These are phyloP conservation scores for Ustulina deusta DNA, from an alignment of 2,329 filamentous ascomycete genomes.

Conservation along the genomic window DNA sequence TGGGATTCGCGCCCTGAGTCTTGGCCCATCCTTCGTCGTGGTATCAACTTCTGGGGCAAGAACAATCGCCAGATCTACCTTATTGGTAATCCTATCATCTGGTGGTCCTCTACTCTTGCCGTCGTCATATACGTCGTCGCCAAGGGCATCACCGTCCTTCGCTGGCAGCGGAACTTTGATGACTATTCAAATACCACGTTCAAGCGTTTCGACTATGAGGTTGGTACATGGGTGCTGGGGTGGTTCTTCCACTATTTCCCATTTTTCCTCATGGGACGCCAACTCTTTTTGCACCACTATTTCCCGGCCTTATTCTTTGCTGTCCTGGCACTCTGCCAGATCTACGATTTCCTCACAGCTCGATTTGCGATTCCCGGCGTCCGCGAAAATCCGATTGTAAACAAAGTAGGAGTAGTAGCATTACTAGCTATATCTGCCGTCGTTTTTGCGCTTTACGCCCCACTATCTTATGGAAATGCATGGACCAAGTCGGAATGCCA, in stretches of 20 bases:
- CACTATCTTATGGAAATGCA: constrained; percentile 89
- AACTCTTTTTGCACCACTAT: constrained; percentile 98
- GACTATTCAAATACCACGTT: constrained; percentile 87
- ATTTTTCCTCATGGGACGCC: constrained; percentile 97
- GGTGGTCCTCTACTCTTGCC: constrained; percentile 88
- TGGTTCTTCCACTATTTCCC: constrained; percentile 99
- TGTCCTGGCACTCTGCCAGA: constrained; percentile 87
- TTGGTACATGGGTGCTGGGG: constrained; percentile 88
- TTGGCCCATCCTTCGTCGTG: constrained; percentile 91
- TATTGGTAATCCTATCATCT: constrained; percentile 92
- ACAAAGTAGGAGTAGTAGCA: constrained; percentile 76
- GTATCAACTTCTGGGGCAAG: constrained; percentile 99
- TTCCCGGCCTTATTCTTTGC: constrained; percentile 97
- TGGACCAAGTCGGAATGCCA: constrained; percentile 94
- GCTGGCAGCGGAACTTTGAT: constrained; percentile 93
- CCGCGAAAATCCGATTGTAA: constrained; percentile 77
- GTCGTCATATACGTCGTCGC: constrained; percentile 82
- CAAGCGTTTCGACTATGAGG: constrained; percentile 98
- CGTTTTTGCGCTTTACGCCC: constrained; percentile 86
- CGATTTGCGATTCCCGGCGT: constrained; percentile 77
- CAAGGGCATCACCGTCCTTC: constrained; percentile 87
- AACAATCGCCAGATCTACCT: constrained; percentile 96
- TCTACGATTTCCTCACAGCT: constrained; percentile 85
- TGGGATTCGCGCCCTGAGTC: constrained; percentile 96
- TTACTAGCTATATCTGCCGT: constrained; percentile 81